Evolutionary conservation across 108 stramenopile species (phyloP).

Genomic region (Cylindrotheca closterium): DNA sequence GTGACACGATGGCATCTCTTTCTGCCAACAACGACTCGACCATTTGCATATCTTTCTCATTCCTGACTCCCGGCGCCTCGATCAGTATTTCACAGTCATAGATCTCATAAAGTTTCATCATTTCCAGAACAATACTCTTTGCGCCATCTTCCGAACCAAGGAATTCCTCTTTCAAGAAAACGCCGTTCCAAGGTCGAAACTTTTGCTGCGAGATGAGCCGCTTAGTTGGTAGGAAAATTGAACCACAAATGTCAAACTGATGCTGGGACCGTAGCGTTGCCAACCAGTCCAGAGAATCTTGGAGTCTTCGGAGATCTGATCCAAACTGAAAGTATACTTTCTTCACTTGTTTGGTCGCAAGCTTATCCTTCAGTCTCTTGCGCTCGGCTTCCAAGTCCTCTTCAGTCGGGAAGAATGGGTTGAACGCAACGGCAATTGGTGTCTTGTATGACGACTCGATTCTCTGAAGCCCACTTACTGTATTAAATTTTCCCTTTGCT

Average conservation of each 20-base stretch:
- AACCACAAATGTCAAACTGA: slow-evolving; percentile 18
- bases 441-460: background rate
- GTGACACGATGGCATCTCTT: background rate
- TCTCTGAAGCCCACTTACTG: slow-evolving; percentile 7
- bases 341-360: slow-evolving; percentile 16
- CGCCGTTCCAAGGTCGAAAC: slow-evolving; percentile 60
- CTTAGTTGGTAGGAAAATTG: slow-evolving; percentile 43
- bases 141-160: slow-evolving; percentile 25
- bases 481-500: slow-evolving; percentile 17
- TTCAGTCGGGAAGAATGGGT: slow-evolving; percentile 35
- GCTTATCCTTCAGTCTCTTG: slow-evolving; percentile 26
- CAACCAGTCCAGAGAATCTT: slow-evolving; percentile 19
- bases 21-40: slow-evolving; percentile 15
- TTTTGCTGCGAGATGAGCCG: slow-evolving; percentile 54
- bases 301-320: slow-evolving; percentile 21
- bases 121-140: slow-evolving; percentile 23
- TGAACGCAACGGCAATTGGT: slow-evolving; percentile 41
- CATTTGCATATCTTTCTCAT: slow-evolving; percentile 35
- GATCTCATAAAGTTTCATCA: slow-evolving; percentile 33
- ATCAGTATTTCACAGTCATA: slow-evolving; percentile 34
- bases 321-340: slow-evolving; percentile 54
- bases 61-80: slow-evolving; percentile 58
- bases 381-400: slow-evolving; percentile 28
- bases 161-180: slow-evolving; percentile 40
- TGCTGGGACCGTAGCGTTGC: background rate